Evolutionary conservation across 192 early-diverging fungal species (phyloP).

Genomic region (Pilobolus umbonatus): DNA sequence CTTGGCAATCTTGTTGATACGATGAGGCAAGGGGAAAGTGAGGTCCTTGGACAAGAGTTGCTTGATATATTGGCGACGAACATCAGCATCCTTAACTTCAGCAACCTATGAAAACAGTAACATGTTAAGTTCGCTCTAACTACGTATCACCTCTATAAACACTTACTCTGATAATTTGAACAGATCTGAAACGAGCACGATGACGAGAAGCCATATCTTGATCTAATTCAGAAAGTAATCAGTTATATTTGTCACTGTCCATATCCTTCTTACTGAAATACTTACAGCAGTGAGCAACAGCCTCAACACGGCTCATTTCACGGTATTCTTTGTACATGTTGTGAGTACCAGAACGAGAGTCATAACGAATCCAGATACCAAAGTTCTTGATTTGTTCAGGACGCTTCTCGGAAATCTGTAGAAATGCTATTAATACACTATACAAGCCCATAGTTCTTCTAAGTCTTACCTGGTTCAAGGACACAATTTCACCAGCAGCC

Average conservation of each 20-base stretch:
- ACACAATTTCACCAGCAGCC: slow-evolving; percentile 97
- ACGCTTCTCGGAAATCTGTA: slow-evolving; percentile 87
- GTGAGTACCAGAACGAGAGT: slow-evolving; percentile 99
- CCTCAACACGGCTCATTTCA: slow-evolving; percentile 82
- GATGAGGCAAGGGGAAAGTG: slow-evolving; percentile 98
- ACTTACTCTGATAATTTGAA: slow-evolving; percentile 99
- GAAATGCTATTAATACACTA: neutral
- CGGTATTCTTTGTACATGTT: slow-evolving; percentile 99
- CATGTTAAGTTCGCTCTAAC: too few species aligned
- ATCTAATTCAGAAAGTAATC: slow-evolving; percentile 29
- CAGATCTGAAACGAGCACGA: slow-evolving; percentile 93
- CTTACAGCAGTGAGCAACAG: slow-evolving; percentile 58
- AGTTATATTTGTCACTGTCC: neutral
- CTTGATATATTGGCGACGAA: slow-evolving; percentile 96
- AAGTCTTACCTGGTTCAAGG: slow-evolving; percentile 79
- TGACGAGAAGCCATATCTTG: slow-evolving; percentile 99
- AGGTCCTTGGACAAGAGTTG: slow-evolving; percentile 87
- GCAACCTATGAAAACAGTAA: too few species aligned
- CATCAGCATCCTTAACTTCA: slow-evolving; percentile 81
- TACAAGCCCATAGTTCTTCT: neutral
- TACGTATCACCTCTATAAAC: too few species aligned
- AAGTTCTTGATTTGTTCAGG: slow-evolving; percentile 94
- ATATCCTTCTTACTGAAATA: neutral
- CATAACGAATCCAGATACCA: slow-evolving; percentile 99
- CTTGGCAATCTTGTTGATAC: slow-evolving; percentile 81